Percentiles rank a stretch among this genome's conserved stretches.
Conservation (phyloP, 2,329 filamentous ascomycete species). For the Diplodia corticola region DNA sequence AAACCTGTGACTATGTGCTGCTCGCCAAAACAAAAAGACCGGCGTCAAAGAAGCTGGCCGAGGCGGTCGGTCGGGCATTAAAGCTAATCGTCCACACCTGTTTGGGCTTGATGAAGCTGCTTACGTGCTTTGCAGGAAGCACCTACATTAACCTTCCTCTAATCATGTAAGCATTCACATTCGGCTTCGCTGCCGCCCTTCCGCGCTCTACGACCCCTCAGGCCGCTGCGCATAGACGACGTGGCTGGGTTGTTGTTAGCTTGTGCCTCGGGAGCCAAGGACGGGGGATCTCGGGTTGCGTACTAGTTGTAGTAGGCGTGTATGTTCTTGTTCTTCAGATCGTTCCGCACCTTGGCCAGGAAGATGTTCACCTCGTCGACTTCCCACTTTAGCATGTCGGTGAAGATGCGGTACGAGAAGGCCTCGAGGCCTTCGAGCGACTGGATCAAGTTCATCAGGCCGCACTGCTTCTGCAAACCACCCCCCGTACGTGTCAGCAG, state of each 20-base stretch:
- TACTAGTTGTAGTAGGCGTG: background rate
- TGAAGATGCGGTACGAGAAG: conserved; percentile 45
- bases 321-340: background rate
- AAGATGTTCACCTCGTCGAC: conserved; percentile 48
- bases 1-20: no score
- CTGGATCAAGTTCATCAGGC: conserved; percentile 41
- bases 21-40: background rate
- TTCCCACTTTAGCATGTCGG: conserved; percentile 43
- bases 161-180: background rate
- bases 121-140: background rate
- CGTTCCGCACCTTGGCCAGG: conserved; percentile 29
- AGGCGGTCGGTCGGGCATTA: background rate
- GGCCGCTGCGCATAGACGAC: background rate
- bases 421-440: conserved; percentile 45
- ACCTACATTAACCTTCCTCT: background rate
- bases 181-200: background rate
- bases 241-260: background rate
- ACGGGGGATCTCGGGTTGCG: background rate
- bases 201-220: background rate
- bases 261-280: background rate
- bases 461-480: background rate
- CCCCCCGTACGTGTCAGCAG: background rate
- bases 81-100: background rate
- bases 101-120: background rate
- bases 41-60: background rate